Evolutionary conservation across 2,329 filamentous ascomycete species (phyloP), one percentile per base, ranked within the genome.

Genomic region (Sporothrix schenckii): DNA sequence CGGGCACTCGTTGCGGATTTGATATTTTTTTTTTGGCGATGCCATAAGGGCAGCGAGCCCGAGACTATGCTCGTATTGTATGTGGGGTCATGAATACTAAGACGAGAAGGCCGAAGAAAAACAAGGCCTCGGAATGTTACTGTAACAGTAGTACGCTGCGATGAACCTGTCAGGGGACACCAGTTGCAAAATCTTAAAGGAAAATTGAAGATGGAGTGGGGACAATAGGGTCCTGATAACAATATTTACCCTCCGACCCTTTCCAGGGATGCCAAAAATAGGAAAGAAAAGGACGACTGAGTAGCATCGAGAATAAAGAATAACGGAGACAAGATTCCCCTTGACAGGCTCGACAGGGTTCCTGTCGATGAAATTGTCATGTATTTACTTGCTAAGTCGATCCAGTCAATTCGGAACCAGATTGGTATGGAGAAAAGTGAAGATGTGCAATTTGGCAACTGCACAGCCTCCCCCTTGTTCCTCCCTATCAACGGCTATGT

Each of bases 391-490:
- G n/a, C 54, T 24, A 34, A 27, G 11, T 56, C 50, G 50, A 53
- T 14, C 56, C 39, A 63, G 58, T 27, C 61, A 50, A 24, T 66
- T 24, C 52, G 41, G 47, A 66, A 39, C 63, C 24, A 39, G 30
- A 66, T 53, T 41, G 47, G 27, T 19, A 53, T 66, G 63, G 47
- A 21, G 30, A 24, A 41, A 53, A 53, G 61, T 50, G 44, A 50
- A 34, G 44, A 65, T 50, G 44, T 50, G 61, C 44, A 50, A 63
- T 41, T 53, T 66, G 50, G 68, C 44, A 44, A 52, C 68, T 41
- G 56, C 68, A 69, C 68, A 69, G 68, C 68, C 68, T 63, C 68
- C 68, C 67, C 68, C 68, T 69, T 63, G 34, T 21, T 60, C 44
- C 44, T 50, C 27, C 13, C 10, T 10, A 16, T 44, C 21, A 27